Evolutionary conservation across 75 land plant genomes (phyloP), one percentile per base, ranked within the genome.

Genomic region (Larix kaempferi): DNA sequence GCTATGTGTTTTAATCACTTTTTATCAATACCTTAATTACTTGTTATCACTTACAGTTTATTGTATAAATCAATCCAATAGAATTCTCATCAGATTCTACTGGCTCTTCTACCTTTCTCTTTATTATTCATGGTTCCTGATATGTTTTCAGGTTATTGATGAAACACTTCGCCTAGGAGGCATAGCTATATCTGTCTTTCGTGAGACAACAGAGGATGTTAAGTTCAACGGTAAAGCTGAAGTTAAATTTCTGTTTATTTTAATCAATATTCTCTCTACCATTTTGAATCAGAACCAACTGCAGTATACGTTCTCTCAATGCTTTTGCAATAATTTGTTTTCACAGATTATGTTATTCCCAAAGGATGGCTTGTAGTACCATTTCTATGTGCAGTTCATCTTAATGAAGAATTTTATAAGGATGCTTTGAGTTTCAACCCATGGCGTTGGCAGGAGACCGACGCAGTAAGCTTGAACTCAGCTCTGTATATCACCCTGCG

Each of bases 121-220:
- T n/a, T n/a, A n/a, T n/a, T n/a, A n/a, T n/a, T n/a, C n/a, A n/a
- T n/a, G n/a, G n/a, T n/a, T n/a, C n/a, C n/a, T n/a, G n/a, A n/a
- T n/a, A n/a, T n/a, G n/a, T n/a, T 10, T 74, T 35, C 79, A 92
- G 94, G 91, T 92, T 14, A 87, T 92, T 33, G 86, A 89, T 73
- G 94, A 92, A 76, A 88, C 89, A 12, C 84, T 92, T 55, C 78
- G 94, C 65, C 64, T 92, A 19, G 89, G 85, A 13, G 89, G 87
- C 0, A 85, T 92, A 44, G 89, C 91, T 39, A 89, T 91, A 26
- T 85, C 86, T 84, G 71, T 87, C 16, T 83, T 86, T 83, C 79
- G 94, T 37, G 87, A 87, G 63, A 83, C 89, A 21, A 82, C 72
- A 74, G 81, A 84, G 79, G 91, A 89, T 33, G 81, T 89, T 2